Conservation (phyloP, 768 basidiomycete species). For the Suillus cothurnatus region DNA sequence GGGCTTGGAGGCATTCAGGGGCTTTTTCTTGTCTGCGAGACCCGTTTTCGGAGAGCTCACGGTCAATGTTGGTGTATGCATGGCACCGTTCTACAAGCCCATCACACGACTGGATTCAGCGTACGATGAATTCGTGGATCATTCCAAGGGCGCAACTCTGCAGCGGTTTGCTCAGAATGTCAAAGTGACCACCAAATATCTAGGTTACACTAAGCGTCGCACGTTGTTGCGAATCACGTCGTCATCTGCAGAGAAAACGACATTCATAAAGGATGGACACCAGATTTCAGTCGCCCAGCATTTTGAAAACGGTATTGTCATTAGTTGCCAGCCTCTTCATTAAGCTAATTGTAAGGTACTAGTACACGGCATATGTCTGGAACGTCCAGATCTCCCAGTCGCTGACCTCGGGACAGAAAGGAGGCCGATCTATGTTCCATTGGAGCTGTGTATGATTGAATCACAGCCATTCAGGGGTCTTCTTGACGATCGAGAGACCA, state of each 20-base stretch:
- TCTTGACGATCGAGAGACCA: constrained; percentile 61
- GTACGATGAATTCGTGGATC: not conserved
- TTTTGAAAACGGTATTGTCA: not conserved
- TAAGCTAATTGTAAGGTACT: not conserved
- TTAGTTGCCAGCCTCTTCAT: not conserved
- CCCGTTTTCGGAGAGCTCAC: constrained; percentile 42
- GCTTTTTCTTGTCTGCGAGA: constrained; percentile 45
- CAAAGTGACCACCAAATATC: constrained; percentile 57
- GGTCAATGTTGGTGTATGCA: constrained; percentile 47
- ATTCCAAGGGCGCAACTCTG: constrained; percentile 45
- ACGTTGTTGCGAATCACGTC: not conserved
- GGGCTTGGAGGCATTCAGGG: constrained; percentile 40
- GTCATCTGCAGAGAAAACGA: constrained; percentile 44
- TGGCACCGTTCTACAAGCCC: constrained; percentile 48
- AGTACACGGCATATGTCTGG: not conserved
- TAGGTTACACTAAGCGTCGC: constrained; percentile 44
- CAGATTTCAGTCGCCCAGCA: not conserved
- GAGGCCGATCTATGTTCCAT: not conserved
- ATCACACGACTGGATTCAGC: not conserved
- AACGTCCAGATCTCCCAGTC: not conserved
- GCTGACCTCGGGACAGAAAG: not conserved
- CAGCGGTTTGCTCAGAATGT: constrained; percentile 52
- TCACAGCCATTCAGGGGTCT: constrained; percentile 58
- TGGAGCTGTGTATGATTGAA: constrained; percentile 23
- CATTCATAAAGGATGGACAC: constrained; percentile 28